Evolutionary conservation across 345 rosid genomes (phyloP), one percentile per base, ranked within the genome.

Genomic region (Heritiera fomes): DNA sequence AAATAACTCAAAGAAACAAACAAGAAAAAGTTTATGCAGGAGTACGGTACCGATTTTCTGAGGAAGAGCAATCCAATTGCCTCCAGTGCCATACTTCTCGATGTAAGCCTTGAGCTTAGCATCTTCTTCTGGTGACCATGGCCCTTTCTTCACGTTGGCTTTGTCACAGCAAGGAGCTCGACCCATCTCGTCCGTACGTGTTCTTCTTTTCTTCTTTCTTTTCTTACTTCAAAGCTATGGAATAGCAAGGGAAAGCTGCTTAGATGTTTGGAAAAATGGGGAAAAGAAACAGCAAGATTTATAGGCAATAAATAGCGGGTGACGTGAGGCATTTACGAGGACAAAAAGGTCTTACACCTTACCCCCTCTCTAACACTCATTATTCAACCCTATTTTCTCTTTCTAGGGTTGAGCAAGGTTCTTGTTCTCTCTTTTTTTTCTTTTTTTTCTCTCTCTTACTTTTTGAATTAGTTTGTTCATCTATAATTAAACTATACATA

Each of bases 111-210:
- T 95, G 78, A 95, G 99, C 88, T 86, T 95, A 32, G 85, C 92
- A 86, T 95, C 99, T 66, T 95, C 99, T 85, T 95, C 98, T n/a
- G 98, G 94, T 41, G 98, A 91, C 98, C 98, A 95, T 59, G 98
- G 98, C 14, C 98, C 98, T 76, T 87, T 95, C 87, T 95, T 93
- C 71, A 93, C 98, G 78, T 93, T 95, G 71, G 88, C 89, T 87
- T 95, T 95, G 82, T 95, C 99, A 75, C 99, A 95, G 71, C 99
- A 95, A 41, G 98, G 98, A 82, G 99, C 99, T 87, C 99, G 86
- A 73, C 99, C 98, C 98, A 93, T 95, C 73, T 86, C 49, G 55
- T 66, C 50, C 8, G 60, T 50, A 23, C 17, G 40, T 38, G 18
- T 65, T 53, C 8, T 50, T 50, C 30, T 59, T 20, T 52, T 46